Base-by-base conservation (phyloP, 1,284 basidiomycete species). In the Coniferiporia sulphurascens region DNA sequence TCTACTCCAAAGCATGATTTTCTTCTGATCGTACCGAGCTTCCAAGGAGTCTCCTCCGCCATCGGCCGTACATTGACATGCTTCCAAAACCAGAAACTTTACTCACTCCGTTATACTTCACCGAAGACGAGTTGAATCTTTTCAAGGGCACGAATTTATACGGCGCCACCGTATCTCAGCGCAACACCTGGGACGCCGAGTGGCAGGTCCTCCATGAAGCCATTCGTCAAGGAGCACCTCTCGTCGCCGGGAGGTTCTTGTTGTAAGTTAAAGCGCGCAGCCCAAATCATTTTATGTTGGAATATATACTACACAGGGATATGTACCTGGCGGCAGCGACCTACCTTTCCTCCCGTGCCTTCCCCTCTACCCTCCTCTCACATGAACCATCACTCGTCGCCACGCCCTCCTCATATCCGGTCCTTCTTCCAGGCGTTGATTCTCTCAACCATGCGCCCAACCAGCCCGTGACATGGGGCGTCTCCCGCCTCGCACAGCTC, bases 401-500 rank as follows among this genome's bases (percentile, higher is more conserved):
- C 6, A 75, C 77, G 4, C 69, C 77, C 0, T 71, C 79, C 6
- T 84, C 87, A 0, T 80, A 89, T 60, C 91, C 91, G 0, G 79
- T 96, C 7, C 82, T 96, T 35, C 77, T 96, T 36, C 94, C 94
- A 0, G 91, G 91, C 0, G 76, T 95, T 21, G 94, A 96, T 71
- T 76, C 86, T 5, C 75, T 95, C 52, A 96, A 96, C 67, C 94
- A 95, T 70, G 82, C 76, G 46, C 85, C 82, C 44, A 85, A 73
- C 3, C 82, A 83, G 56, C 85, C 83, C 1, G 89, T 95, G 43
- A 87, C 90, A 0, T 96, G 93, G 93, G 72, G 86, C 9, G 81
- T 89, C 17, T 78, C 78, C 7, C 72, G 74, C 4, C 38, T 36
- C 15, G 38, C 15, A 4, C 38, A 41, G 27, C 9, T 22, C 34